Base-by-base conservation (phyloP, 768 basidiomycete genomes). In the Boletus barrowsii region DNA sequence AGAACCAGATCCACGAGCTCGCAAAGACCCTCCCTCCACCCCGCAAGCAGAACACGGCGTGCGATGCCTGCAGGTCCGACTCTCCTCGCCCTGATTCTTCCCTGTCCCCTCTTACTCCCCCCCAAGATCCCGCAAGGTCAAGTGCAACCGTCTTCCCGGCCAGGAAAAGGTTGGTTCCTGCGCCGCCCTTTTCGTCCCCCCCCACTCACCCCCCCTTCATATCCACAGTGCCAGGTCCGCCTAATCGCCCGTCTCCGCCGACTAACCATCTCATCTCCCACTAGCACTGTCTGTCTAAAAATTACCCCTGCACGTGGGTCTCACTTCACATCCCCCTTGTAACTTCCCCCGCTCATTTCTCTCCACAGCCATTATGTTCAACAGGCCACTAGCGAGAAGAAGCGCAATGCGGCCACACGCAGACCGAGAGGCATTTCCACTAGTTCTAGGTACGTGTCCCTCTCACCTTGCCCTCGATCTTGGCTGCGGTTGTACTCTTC, bases 11-110 rank as follows among this genome's bases (percentile, higher is more conserved):
- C 50, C 87, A 89, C 64, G 88, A 91, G 64, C 80, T 88, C 36
- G 86, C 87, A 49, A 88, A 88, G 75, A 81, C 85, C 1, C 79
- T 89, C 0, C 87, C 90, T 1, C 88, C 89, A n/a, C 88, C 90
- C 7, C 77, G 93, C 53, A 93, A 92, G 69, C 93, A 94, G 73
- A 95, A 95, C 68, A 90, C 91, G 20, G 93, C 93, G 26, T 95
- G 93, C 72, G 93, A 95, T 76, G 88, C 88, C 49, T 95, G 93
- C 83, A 87, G 88, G 88, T 87, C 8, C 54, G 74, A 17, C 37
- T 59, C 52, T 10, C 35, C 30, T 1, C 30, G 5, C 29, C 18
- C 10, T 32, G 41, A 11, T 35, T 15, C 46, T 37, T 30, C 53
- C 42, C 52, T 29, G 5, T 2, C 48, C 39, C 30, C 17, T 24